Evolutionary conservation across 768 basidiomycete genomes (phyloP), one percentile per base, ranked within the genome.

Genomic region (Cubamyces lactineus): DNA sequence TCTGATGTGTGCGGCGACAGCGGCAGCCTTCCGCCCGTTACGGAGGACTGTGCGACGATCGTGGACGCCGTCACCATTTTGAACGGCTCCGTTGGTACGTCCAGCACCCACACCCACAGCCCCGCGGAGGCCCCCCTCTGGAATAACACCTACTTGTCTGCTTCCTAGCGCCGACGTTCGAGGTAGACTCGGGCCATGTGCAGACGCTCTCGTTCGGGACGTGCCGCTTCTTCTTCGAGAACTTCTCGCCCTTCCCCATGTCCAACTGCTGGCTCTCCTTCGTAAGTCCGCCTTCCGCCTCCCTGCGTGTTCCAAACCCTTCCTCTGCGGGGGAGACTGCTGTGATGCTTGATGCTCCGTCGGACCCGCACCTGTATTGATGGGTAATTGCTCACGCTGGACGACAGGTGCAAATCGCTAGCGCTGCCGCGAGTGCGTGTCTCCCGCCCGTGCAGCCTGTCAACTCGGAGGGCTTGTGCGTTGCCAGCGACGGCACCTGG

Each of bases 191-290:
- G 42, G 28, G 30, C 42, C 57, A 57, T 46, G 59, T 59, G 28
- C 50, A 67, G 54, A 59, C 64, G 57, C 66, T 69, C 42, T 57
- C 63, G 17, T 69, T 64, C 58, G 66, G 67, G 30, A 71, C 68
- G 38, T 69, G 70, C 60, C 65, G 65, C 43, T 55, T 63, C 66
- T 68, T 61, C 64, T 67, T 71, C 53, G 40, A 66, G 63, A 69
- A 69, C 66, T 41, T 57, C 57, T 66, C 62, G 48, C 58, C 57
- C 11, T 12, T 45, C 38, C 24, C 45, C 21, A 54, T 55, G 55
- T 66, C 39, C 6, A 51, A 59, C 62, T 70, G 70, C 53, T 67
- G 67, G 67, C 47, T 51, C 39, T 56, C 64, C 13, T 53, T 69
- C 55, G 66, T 61, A 21, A 38, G 62, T 52, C 2, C 4, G n/a